These are phyloP conservation scores for Zygosaccharomyces bailii DNA, from an alignment of 805 yeast genomes.

Conservation along the genomic window DNA sequence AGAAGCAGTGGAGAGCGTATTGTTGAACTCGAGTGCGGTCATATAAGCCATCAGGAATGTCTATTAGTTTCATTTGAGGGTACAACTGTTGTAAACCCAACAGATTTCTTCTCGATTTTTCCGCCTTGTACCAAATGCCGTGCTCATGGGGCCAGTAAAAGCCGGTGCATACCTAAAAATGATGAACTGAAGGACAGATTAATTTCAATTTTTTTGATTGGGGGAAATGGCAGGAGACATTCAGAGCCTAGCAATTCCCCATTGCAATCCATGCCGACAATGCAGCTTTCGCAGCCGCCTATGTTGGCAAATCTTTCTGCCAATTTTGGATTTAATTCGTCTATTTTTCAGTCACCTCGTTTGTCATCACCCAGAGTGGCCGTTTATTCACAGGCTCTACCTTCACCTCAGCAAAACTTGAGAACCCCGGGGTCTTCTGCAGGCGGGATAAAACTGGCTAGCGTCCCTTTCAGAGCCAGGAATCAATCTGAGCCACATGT, in stretches of 20 bases:
- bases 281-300: neutral
- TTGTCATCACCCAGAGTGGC: conserved; percentile 8
- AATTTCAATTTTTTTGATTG: conserved; percentile 27
- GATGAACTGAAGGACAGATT: conserved; percentile 28
- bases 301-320: neutral
- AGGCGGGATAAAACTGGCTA: conserved; percentile 3
- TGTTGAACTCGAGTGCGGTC: conserved; percentile 51
- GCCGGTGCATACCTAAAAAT: conserved; percentile 31
- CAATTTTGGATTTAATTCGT: too few relatives aligned
- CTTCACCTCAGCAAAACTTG: conserved; percentile 7
- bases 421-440: neutral
- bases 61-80: conserved; percentile 40
- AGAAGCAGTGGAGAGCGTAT: conserved; percentile 45
- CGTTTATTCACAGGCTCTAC: conserved; percentile 16
- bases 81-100: conserved; percentile 4
- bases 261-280: neutral
- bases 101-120: conserved; percentile 25
- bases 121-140: conserved; percentile 30
- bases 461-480: conserved; percentile 4
- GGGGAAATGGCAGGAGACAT: conserved; percentile 7
- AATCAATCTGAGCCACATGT: conserved; percentile 1
- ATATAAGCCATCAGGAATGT: conserved; percentile 58
- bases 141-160: conserved; percentile 9
- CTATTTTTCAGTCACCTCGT: neutral
- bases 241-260: conserved; percentile 8